Evolutionary conservation across 768 basidiomycete genomes (phyloP), one percentile per base, ranked within the genome.

Genomic region (Phaffia australis): DNA sequence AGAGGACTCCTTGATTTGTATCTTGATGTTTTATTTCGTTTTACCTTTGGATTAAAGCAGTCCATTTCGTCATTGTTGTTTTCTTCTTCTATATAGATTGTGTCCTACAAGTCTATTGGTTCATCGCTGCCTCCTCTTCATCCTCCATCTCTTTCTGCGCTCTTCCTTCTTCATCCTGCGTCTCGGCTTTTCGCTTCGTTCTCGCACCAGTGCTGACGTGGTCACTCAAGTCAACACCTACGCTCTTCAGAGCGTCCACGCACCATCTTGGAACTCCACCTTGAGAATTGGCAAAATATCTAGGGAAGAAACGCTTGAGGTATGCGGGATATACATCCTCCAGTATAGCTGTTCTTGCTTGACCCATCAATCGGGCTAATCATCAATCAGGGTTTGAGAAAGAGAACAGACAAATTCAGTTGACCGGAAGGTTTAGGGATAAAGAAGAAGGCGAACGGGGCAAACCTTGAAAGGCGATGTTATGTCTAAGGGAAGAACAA

Each of bases 201-300:
- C 35, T 42, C 11, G 6, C 35, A 42, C 4, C 35, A 11, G 35
- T 42, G 11, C 35, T 42, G 11, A 42, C 35, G 11, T 42, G 35
- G 11, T 42, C 35, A 11, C 35, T 15, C 27, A 63, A n/a, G 54
- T 94, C 89, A 0, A 94, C 87, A 0, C 87, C 87, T 16, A 94
- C 90, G 63, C 83, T 85, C 29, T 81, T 79, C 60, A 94, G 77
- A 15, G 90, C 91, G 72, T 89, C 87, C 1, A 93, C 83, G 71
- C 87, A 88, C 90, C 90, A 94, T 73, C 84, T 83, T 0, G 89
- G 89, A 74, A 91, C 89, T 14, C 86, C 62, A 7, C 42, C 21
- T 29, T 51, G 86, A n/a, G 79, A 77, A 64, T 83, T 80, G 8
- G 83, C 85, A 72, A 88, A 94, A 75, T 91, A 93, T 54, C 79